Conservation (phyloP, 2,329 filamentous ascomycete genomes). For the Trichoderma sp. region DNA sequence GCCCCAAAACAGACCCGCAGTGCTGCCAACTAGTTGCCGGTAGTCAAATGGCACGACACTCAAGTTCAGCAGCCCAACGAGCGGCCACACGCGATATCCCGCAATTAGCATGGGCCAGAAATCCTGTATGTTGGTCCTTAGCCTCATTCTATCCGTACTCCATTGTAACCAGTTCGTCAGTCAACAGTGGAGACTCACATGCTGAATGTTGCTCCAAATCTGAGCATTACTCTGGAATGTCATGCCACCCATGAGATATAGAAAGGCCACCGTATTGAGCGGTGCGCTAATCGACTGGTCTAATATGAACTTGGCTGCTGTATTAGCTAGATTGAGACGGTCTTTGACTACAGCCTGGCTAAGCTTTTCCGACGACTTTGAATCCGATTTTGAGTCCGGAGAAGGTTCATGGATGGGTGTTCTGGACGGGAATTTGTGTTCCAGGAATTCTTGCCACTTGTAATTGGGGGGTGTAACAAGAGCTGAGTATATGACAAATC, state of each 20-base stretch:
- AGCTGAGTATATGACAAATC: conserved; percentile 13
- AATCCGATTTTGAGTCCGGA: neutral
- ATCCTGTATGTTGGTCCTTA: conserved; percentile 1
- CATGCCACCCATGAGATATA: conserved; percentile 17
- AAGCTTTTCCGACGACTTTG: neutral
- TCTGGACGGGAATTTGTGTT: conserved; percentile 3
- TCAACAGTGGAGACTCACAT: neutral
- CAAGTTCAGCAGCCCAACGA: conserved; percentile 13
- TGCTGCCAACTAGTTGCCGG: conserved; percentile 11
- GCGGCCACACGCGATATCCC: conserved; percentile 15
- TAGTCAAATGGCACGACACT: conserved; percentile 18
- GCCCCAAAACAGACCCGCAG: conserved; percentile 5
- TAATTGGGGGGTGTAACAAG: conserved; percentile 16
- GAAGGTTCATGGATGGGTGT: neutral
- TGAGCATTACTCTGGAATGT: conserved; percentile 7
- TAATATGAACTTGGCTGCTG: conserved; percentile 11
- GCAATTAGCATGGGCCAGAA: conserved; percentile 19
- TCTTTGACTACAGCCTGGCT: neutral
- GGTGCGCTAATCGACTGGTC: conserved; percentile 13
- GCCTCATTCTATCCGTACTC: neutral
- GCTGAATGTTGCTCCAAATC: conserved; percentile 2
- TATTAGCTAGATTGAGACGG: conserved; percentile 5
- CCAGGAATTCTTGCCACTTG: conserved; percentile 17
- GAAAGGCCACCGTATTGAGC: conserved; percentile 12
- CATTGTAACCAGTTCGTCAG: neutral